Base-by-base conservation (phyloP, 768 basidiomycete genomes). In the Terana coerulea region DNA sequence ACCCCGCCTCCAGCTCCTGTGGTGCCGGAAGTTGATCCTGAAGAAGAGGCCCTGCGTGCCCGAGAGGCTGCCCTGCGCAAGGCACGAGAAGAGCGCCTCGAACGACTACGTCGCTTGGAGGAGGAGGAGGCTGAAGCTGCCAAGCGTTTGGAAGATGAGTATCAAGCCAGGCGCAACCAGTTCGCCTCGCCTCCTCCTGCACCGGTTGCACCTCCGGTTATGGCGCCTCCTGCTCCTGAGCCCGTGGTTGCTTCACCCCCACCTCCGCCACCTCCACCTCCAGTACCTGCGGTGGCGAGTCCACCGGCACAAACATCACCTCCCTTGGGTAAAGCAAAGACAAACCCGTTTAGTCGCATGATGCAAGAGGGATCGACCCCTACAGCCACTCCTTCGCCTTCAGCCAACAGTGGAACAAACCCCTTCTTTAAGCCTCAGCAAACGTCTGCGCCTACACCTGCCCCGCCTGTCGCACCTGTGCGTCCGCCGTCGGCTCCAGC, bases 281-380 rank as follows among this genome's bases (percentile, higher is more conserved):
- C 73, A 22, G 56, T 66, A 0, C 66, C 68, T 1, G 56, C 67
- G 0, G 60, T 61, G 0, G 60, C 69, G 5, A 55, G 62, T 1
- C 59, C 64, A 0, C 61, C 70, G 28, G 52, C 63, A 29, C 39
- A 65, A 5, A 47, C 60, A 3, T 58, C 61, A 29, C 45, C 50
- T 5, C 63, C 75, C 17, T 45, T 65, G 1, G 75, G 80, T 33
- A 83, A 82, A 58, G 72, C 81, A 4, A 75, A 73, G 46, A 90
- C 81, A 8, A 94, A 94, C 66, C 92, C 92, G 0, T 95, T 95
- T 66, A 88, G 80, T 66, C 78, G 79, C 11, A 59, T 91, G 35
- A 75, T 81, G 56, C 77, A 77, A 51, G 75, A 78, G 43, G 77
- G 73, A 10, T 69, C 71, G 3, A 60, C 62, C 0, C 55, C 71